Conservation (phyloP, 2,329 filamentous ascomycete species). For the Periconia digitata region DNA sequence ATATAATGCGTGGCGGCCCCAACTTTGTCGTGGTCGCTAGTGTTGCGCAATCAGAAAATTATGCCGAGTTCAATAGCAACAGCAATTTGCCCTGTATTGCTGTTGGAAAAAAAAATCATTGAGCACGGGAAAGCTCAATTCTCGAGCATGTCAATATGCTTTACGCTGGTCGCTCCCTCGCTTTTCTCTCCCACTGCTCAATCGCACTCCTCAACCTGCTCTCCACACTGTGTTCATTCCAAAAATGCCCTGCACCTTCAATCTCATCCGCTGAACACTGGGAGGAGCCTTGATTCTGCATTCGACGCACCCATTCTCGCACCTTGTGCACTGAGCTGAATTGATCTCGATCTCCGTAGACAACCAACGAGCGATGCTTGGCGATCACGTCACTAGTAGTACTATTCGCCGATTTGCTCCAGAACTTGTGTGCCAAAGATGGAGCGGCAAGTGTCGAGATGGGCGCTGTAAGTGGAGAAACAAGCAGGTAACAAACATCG, state of each 20-base stretch:
- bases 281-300: slow-evolving; percentile 42
- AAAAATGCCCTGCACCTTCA: slow-evolving; percentile 55
- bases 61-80: no score
- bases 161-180: slow-evolving; percentile 2
- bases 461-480: slow-evolving; percentile 52
- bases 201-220: slow-evolving; percentile 43
- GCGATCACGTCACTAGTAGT: slow-evolving; percentile 19
- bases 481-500: slow-evolving; percentile 44
- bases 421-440: slow-evolving; percentile 29
- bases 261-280: slow-evolving; percentile 49
- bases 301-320: slow-evolving; percentile 63
- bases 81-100: no score
- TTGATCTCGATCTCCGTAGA: slow-evolving; percentile 75
- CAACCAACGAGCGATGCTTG: slow-evolving; percentile 57
- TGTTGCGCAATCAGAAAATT: no score
- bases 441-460: slow-evolving; percentile 41
- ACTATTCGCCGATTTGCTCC: slow-evolving; percentile 20
- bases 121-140: no score
- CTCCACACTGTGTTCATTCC: slow-evolving; percentile 47
- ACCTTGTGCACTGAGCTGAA: slow-evolving; percentile 71
- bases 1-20: no score
- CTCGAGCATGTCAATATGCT: no score
- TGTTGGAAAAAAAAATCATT: no score
- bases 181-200: slow-evolving; percentile 42
- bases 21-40: no score